phyloP scores from a whole-genome alignment of 2,329 filamentous ascomycete genomes.

The Aureobasidium sp. region DNA sequence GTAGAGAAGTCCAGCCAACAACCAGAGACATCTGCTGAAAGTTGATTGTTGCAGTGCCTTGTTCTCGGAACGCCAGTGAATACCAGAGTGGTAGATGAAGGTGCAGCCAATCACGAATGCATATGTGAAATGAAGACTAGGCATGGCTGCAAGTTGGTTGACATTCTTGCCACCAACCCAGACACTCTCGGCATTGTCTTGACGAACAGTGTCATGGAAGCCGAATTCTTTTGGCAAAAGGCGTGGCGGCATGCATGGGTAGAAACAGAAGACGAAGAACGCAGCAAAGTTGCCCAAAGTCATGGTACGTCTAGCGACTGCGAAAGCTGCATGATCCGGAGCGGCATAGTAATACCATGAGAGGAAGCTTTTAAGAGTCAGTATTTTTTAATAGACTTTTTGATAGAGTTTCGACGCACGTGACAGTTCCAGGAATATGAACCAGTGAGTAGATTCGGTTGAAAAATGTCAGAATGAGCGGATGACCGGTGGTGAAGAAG shows the following conservation, averaged over 20 bases:
- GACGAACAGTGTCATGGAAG: slow-evolving; percentile 39
- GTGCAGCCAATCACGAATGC: slow-evolving; percentile 46
- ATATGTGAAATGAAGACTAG: slow-evolving; percentile 48
- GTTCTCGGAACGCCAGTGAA: slow-evolving; percentile 17
- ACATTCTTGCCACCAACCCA: slow-evolving; percentile 41
- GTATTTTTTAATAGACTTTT: background rate
- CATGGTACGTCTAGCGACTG: slow-evolving; percentile 35
- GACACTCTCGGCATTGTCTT: slow-evolving; percentile 37
- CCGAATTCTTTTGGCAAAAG: slow-evolving; percentile 37
- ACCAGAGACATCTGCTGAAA: slow-evolving; percentile 15
- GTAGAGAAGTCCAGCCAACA: slow-evolving; percentile 38
- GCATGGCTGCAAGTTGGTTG: slow-evolving; percentile 38
- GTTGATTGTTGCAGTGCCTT: slow-evolving; percentile 26
- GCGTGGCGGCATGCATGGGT: slow-evolving; percentile 45
- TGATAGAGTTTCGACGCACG: slow-evolving; percentile 32
- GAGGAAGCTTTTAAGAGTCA: slow-evolving; percentile 42
- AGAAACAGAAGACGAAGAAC: slow-evolving; percentile 44
- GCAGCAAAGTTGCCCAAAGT: slow-evolving; percentile 46
- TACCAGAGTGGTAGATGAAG: slow-evolving; percentile 44
- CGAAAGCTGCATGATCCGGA: slow-evolving; percentile 39
- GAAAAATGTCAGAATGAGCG: slow-evolving; percentile 46
- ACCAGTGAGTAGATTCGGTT: slow-evolving; percentile 56
- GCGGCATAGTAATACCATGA: slow-evolving; percentile 56
- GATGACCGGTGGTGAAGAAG: slow-evolving; percentile 51
- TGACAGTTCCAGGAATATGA: slow-evolving; percentile 54